Base-by-base conservation (phyloP, 495 filamentous ascomycete genomes). In the Aspergillus heteromorphus region DNA sequence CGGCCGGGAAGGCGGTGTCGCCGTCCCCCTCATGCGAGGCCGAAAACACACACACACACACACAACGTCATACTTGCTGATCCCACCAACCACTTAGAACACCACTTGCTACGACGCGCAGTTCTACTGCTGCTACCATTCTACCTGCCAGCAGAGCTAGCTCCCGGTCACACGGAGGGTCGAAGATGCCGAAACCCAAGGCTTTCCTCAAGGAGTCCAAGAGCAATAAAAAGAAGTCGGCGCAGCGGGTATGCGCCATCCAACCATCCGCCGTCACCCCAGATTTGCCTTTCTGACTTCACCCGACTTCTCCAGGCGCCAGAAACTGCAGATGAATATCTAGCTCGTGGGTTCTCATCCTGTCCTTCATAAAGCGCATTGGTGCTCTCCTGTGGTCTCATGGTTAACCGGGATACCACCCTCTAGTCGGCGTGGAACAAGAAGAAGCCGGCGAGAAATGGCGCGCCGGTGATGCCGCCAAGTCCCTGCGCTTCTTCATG, bases 391-490 rank as follows among this genome's bases (percentile, higher is more conserved):
- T 43, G 14, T 13, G 11, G 43, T 29, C 5, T 4, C 16, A 47
- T n/a, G 13, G 16, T 23, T 47, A 47, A 47, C 10, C 9, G 21
- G 16, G 20, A 16, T 13, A 9, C 13, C 13, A 3, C 17, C 21
- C 54, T 57, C 47, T 45, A 84, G 81, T 76, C n/a, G 85, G 84
- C 20, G 85, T 87, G 25, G 79, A 83, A 43, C 72, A 81, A 34
- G 86, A 89, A 71, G 82, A 86, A 65, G 79, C 80, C 4, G 85
- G 84, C 19, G 85, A 85, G 64, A 89, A 89, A 78, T 87, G 85
- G 85, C 74, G 85, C 13, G 85, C 82, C 30, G 84, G 84, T 25
- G 86, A 89, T 66, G 79, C 83, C 13, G 81, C 73, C 47, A 89
- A 89, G 63, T 82, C 85, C 0, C 74, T 80, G 58, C 76, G 86